Percentiles rank a stretch among this genome's conserved stretches.
Conservation (phyloP, 2,329 filamentous ascomycete species). For the Colletotrichum shisoi region DNA sequence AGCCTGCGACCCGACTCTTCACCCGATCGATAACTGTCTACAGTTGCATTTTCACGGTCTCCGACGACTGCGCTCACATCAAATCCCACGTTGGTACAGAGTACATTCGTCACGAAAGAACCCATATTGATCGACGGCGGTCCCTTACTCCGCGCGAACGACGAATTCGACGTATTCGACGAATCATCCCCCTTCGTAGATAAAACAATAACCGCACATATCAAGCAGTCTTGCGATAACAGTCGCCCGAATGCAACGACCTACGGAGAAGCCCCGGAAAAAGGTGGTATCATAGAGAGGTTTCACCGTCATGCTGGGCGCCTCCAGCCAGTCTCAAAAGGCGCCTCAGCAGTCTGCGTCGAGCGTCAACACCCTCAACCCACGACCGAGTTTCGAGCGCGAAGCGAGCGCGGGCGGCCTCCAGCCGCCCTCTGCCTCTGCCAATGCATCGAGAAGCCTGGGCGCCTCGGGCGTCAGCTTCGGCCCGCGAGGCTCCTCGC, state of each 20-base stretch:
- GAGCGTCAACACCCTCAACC: slow-evolving; percentile 48
- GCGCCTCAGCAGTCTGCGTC: slow-evolving; percentile 52
- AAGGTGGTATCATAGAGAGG: slow-evolving; percentile 40
- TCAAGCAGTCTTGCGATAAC: slow-evolving; percentile 16
- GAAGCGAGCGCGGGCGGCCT: slow-evolving; percentile 56
- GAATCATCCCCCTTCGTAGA: slow-evolving; percentile 9
- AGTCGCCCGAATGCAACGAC: slow-evolving; percentile 39
- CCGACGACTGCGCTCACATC: slow-evolving; percentile 6
- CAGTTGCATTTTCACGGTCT: neutral
- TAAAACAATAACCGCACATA: neutral
- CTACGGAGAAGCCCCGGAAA: slow-evolving; percentile 35
- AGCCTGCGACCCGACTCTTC: slow-evolving; percentile 7
- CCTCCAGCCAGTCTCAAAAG: slow-evolving; percentile 64
- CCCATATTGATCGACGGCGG: slow-evolving; percentile 13
- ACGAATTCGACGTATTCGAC: slow-evolving; percentile 13
- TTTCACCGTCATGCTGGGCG: slow-evolving; percentile 58
- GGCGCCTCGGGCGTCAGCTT: slow-evolving; percentile 67
- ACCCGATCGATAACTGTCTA: neutral
- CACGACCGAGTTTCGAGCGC: slow-evolving; percentile 63
- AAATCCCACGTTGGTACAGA: neutral
- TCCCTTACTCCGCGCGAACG: slow-evolving; percentile 18
- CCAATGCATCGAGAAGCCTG: slow-evolving; percentile 52
- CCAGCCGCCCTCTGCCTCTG: slow-evolving; percentile 53
- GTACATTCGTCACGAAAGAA: slow-evolving; percentile 16
- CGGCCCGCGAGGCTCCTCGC: slow-evolving; percentile 71